Evolutionary conservation across 2,329 filamentous ascomycete genomes (phyloP).

Genomic region (Ophiostoma piceae): DNA sequence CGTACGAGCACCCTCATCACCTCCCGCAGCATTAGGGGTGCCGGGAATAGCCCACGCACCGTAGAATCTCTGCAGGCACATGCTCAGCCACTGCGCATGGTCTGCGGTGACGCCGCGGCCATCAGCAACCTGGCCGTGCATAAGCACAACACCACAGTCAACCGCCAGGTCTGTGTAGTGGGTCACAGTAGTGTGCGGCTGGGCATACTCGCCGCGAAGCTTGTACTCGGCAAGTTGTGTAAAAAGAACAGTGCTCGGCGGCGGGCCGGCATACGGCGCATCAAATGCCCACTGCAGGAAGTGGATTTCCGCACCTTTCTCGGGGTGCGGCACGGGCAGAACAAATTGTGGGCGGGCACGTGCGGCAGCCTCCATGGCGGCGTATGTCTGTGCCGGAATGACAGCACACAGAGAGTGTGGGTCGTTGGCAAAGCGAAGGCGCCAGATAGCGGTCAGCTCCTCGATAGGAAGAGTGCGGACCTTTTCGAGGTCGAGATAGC

Average conservation of each 20-base stretch:
- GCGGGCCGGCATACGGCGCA: conserved; percentile 38
- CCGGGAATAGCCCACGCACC: conserved; percentile 51
- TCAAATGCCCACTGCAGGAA: conserved; percentile 97
- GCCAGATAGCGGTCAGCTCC: conserved; percentile 86
- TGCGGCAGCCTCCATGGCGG: conserved; percentile 64
- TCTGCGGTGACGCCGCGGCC: conserved; percentile 70
- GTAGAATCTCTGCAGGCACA: conserved; percentile 95
- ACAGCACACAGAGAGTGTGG: conserved; percentile 75
- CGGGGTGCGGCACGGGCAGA: conserved; percentile 69
- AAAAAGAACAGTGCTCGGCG: conserved; percentile 75
- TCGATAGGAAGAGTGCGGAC: conserved; percentile 64
- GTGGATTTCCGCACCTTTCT: conserved; percentile 79
- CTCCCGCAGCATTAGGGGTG: conserved; percentile 31
- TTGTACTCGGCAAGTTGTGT: conserved; percentile 94
- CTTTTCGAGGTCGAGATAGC: conserved; percentile 72
- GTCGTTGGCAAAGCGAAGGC: conserved; percentile 72
- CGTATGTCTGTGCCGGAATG: conserved; percentile 69
- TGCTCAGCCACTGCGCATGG: conserved; percentile 82
- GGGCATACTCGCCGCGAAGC: conserved; percentile 78
- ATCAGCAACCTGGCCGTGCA: conserved; percentile 75
- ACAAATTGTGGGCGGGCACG: conserved; percentile 80
- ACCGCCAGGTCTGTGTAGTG: conserved; percentile 77
- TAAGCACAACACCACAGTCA: conserved; percentile 72
- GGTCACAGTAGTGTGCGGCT: conserved; percentile 89
- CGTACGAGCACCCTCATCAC: conserved; percentile 53